A percentile compares a stretch with the other conserved stretches of the same genome.
These are phyloP conservation scores for Sugiyamaella qingdaonensis DNA, from an alignment of 805 yeast genomes.

Conservation along the genomic window DNA sequence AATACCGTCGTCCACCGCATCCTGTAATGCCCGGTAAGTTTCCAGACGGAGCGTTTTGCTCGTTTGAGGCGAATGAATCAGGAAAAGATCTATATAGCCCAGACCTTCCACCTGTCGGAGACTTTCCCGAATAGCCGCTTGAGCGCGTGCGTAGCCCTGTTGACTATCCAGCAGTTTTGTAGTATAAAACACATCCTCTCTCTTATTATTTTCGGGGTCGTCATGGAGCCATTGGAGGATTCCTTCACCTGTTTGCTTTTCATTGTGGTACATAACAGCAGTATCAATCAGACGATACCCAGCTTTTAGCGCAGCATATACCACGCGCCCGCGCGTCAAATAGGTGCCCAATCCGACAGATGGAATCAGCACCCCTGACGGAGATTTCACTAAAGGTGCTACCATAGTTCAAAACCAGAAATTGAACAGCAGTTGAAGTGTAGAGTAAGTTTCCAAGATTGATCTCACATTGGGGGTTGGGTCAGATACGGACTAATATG, in stretches of 20 bases:
- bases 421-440: too few species aligned
- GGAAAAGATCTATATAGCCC: slow-evolving; percentile 77
- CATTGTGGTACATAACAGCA: slow-evolving; percentile 69
- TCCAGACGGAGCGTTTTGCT: slow-evolving; percentile 66
- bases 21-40: slow-evolving; percentile 76
- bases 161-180: slow-evolving; percentile 85
- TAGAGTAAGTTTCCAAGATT: background rate
- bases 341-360: slow-evolving; percentile 39
- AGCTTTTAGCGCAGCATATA: slow-evolving; percentile 57
- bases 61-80: slow-evolving; percentile 80
- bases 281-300: slow-evolving; percentile 79
- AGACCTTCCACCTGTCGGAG: slow-evolving; percentile 62
- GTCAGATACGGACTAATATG: too few species aligned
- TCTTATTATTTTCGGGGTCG: slow-evolving; percentile 53
- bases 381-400: background rate
- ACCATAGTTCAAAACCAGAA: background rate
- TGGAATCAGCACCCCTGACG: slow-evolving; percentile 7
- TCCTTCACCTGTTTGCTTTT: slow-evolving; percentile 65
- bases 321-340: slow-evolving; percentile 45
- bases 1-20: slow-evolving; percentile 56
- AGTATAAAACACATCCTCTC: slow-evolving; percentile 73
- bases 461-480: too few species aligned
- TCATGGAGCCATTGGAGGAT: slow-evolving; percentile 56
- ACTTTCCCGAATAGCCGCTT: slow-evolving; percentile 57
- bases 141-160: slow-evolving; percentile 75